A percentile compares a stretch with the other conserved stretches of the same genome.
Evolutionary conservation across 1,139 yeast species (phyloP).

Genomic region (Lodderomyces margitis): DNA sequence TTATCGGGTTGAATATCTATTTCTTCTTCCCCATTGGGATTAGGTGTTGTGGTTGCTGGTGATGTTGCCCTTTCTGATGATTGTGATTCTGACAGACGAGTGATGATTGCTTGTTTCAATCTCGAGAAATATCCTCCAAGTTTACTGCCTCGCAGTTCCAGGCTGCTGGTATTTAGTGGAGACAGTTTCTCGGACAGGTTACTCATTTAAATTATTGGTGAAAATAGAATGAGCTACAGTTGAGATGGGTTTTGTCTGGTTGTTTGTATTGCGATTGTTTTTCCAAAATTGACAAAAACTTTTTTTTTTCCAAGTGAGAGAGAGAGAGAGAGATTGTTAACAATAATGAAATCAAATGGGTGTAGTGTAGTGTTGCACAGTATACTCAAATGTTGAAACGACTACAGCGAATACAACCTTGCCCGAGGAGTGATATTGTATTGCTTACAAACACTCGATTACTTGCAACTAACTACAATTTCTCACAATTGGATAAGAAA

Average conservation of each 20-base stretch:
- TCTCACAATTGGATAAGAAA: slow-evolving; percentile 38
- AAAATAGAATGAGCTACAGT: no score
- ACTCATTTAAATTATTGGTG: neutral
- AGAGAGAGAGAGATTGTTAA: no score
- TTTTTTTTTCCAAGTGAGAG: slow-evolving; percentile 5
- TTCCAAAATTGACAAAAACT: neutral
- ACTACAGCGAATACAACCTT: neutral
- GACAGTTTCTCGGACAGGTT: neutral
- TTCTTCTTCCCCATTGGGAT: neutral
- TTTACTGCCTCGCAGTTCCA: neutral
- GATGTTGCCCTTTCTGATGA: neutral
- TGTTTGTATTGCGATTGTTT: neutral
- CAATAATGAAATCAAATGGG: no score
- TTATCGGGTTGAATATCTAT: neutral
- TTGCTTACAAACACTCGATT: neutral
- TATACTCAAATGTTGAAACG: neutral
- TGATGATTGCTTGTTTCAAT: slow-evolving; percentile 1
- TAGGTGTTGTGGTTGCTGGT: neutral
- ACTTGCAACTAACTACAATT: slow-evolving; percentile 5
- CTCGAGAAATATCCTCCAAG: slow-evolving; percentile 3
- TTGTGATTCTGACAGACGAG: slow-evolving; percentile 1
- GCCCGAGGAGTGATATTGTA: neutral
- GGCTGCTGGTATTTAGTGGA: neutral
- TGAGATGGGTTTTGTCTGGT: no score
- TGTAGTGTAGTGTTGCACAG: neutral